Conservation (phyloP, 176 grass and related monocot genomes). For the Chrysopogon serrulatus region DNA sequence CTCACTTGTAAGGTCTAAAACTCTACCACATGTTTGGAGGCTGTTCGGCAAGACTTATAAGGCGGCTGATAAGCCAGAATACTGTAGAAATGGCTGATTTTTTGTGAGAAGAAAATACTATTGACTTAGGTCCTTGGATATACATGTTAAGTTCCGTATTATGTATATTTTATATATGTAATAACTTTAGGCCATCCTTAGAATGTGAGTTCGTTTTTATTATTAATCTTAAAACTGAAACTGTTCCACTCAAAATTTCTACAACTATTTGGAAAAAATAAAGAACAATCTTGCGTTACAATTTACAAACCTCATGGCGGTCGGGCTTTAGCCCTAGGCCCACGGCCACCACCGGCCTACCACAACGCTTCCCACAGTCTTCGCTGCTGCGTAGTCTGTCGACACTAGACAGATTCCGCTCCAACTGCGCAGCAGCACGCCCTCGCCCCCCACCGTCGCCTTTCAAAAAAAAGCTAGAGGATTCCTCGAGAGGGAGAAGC, state of each 20-base stretch:
- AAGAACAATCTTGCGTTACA: no score
- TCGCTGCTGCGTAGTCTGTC: no score
- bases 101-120: no score
- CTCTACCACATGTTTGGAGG: no score
- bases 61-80: no score
- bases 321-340: neutral
- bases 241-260: neutral
- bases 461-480: slow-evolving; percentile 6
- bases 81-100: no score
- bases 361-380: neutral
- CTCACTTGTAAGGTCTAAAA: no score
- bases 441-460: slow-evolving; percentile 2
- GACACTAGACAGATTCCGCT: neutral
- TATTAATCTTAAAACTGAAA: neutral
- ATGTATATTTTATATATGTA: no score
- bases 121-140: no score
- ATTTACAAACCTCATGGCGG: neutral
- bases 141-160: no score
- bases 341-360: neutral
- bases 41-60: no score
- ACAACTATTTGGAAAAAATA: neutral
- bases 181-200: neutral
- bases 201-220: neutral
- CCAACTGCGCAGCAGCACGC: neutral
- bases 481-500: neutral